Evolutionary conservation across 2,329 filamentous ascomycete species (phyloP), one percentile per base, ranked within the genome.

Genomic region (Xylariaceae sp.): DNA sequence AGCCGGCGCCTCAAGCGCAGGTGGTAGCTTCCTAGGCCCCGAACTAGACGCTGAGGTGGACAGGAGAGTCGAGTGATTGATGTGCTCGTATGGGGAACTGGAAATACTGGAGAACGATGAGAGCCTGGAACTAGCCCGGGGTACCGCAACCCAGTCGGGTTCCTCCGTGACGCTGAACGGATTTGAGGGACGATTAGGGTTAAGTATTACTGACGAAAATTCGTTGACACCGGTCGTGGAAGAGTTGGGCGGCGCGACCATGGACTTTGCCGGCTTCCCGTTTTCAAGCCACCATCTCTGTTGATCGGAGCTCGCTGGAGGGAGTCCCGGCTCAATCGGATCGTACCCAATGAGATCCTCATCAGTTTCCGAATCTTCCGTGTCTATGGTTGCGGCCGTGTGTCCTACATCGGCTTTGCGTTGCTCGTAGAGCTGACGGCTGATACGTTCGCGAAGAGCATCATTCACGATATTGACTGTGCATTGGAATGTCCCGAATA

Each of bases 401-500:
- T 84, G 82, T 13, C 86, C 88, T 7, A 92, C 82, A 10, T 89
- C 85, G 1, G 78, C 78, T 68, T 82, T 84, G 56, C 88, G 83
- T 51, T 87, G 83, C 18, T 82, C 78, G 71, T 97, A 97, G 9
- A 97, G 78, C 55, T 88, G 81, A 37, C 82, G 82, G 68, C 88
- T 89, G 51, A 97, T 85, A 3, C 78, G 75, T 62, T 92, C 87
- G 65, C 90, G 91, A 56, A 81, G 77, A 23, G 74, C 76, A 71
- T 96, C 90, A 65, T 99, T 84, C 9, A 97, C 78, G 50, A 94
- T 86, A 65, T 80, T 92, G 55, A 97, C 88, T 1, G 81, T 84
- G 73, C 92, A 95, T 65, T 91, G 84, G 70, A 99, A 99, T 0
- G 86, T 85, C 10, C 91, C 92, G 74, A 90, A 97, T 0, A 99